Percentiles rank a stretch among this genome's conserved stretches.
These are phyloP conservation scores for Hypomontagnella monticulosa DNA, from an alignment of 495 filamentous ascomycete species.

Conservation along the genomic window DNA sequence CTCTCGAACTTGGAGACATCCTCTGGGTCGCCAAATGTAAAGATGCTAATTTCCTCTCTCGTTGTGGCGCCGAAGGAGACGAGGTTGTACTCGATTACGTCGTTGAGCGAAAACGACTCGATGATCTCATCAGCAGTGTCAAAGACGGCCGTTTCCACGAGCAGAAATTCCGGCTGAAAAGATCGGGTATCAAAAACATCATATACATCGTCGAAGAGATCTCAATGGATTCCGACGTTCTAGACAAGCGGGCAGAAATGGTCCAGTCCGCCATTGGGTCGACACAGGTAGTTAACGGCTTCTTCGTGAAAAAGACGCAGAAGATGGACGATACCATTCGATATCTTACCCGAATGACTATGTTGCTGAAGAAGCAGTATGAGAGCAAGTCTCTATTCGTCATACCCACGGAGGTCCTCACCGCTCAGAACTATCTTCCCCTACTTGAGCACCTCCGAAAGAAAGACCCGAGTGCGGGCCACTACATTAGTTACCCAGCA, in stretches of 20 bases:
- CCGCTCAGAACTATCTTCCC: constrained; percentile 75
- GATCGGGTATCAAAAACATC: constrained; percentile 77
- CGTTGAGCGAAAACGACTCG: constrained; percentile 82
- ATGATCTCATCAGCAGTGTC: constrained; percentile 81
- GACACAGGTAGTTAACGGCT: constrained; percentile 83
- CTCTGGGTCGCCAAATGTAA: constrained; percentile 83
- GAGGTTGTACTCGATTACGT: constrained; percentile 85
- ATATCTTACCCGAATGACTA: constrained; percentile 81
- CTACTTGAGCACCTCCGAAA: constrained; percentile 65
- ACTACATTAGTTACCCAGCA: constrained; percentile 75
- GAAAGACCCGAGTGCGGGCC: constrained; percentile 58
- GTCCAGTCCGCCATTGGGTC: constrained; percentile 79
- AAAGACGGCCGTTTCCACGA: constrained; percentile 87
- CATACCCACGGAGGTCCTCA: constrained; percentile 72
- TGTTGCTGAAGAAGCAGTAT: constrained; percentile 71
- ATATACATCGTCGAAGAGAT: constrained; percentile 85
- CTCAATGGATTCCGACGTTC: constrained; percentile 57
- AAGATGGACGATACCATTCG: constrained; percentile 83
- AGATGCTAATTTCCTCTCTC: constrained; percentile 64
- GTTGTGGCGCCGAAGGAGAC: constrained; percentile 70
- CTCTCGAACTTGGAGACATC: constrained; percentile 77
- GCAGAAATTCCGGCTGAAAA: constrained; percentile 82
- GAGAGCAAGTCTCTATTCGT: constrained; percentile 62
- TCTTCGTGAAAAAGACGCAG: constrained; percentile 80
- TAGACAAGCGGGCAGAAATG: constrained; percentile 69